Conservation (phyloP, 805 yeast species). For the Candida broadrunensis region DNA sequence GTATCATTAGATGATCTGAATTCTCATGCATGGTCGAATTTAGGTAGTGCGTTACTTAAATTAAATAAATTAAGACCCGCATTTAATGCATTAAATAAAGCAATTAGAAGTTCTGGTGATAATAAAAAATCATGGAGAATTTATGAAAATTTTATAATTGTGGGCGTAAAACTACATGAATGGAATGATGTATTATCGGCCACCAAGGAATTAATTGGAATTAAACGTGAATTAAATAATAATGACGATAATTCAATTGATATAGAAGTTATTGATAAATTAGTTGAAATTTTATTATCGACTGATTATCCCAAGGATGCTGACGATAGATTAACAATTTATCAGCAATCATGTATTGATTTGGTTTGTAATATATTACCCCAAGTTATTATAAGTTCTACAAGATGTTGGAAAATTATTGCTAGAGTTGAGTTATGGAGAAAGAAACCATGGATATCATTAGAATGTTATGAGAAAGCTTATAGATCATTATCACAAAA, state of each 20-base stretch:
- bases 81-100: conserved; percentile 77
- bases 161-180: conserved; percentile 76
- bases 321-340: conserved; percentile 47
- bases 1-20: conserved; percentile 80
- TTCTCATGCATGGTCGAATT: conserved; percentile 86
- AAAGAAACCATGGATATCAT: conserved; percentile 79
- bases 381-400: conserved; percentile 58
- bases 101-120: conserved; percentile 65
- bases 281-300: conserved; percentile 61
- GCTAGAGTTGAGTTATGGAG: conserved; percentile 88
- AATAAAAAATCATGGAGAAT: conserved; percentile 78
- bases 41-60: conserved; percentile 74
- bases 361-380: conserved; percentile 72
- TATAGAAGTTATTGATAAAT: conserved; percentile 67
- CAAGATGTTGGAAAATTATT: conserved; percentile 78
- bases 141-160: conserved; percentile 82
- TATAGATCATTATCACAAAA: conserved; percentile 66
- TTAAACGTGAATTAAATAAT: conserved; percentile 53
- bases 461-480: conserved; percentile 84
- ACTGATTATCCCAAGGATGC: conserved; percentile 43
- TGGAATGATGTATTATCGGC: conserved; percentile 89
- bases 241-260: conserved; percentile 69
- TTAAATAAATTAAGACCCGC: conserved; percentile 72
- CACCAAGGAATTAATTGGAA: conserved; percentile 55
- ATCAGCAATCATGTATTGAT: conserved; percentile 67